A percentile compares a stretch with the other conserved stretches of the same genome.
phyloP scores from a whole-genome alignment of 768 basidiomycete species.

The Mycena indigotica region DNA sequence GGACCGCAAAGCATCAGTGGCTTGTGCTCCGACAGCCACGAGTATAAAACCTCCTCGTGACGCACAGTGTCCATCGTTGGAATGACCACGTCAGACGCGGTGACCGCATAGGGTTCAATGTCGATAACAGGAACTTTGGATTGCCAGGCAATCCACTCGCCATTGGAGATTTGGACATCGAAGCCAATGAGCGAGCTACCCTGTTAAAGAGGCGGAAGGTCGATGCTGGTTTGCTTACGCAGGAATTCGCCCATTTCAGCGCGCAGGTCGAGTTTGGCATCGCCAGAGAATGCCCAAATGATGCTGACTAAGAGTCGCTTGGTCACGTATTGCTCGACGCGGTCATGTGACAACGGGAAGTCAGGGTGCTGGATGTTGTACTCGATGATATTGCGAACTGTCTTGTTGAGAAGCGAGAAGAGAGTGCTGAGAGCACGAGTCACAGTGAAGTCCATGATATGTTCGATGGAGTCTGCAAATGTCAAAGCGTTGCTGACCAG shows the following conservation, averaged over 20 bases:
- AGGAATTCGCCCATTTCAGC: conserved; percentile 89
- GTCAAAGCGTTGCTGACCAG: conserved; percentile 78
- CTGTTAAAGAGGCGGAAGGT: conserved; percentile 73
- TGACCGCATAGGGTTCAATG: conserved; percentile 95
- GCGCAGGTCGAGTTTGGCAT: conserved; percentile 87
- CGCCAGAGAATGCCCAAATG: conserved; percentile 98
- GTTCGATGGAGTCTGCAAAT: conserved; percentile 84
- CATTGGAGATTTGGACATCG: conserved; percentile 84
- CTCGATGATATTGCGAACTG: conserved; percentile 87
- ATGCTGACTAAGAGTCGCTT: conserved; percentile 89
- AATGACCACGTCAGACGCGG: conserved; percentile 94
- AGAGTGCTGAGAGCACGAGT: conserved; percentile 93
- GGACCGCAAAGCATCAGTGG: conserved; percentile 98
- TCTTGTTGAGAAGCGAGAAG: conserved; percentile 97
- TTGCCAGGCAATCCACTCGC: conserved; percentile 93
- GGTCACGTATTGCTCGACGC: conserved; percentile 86
- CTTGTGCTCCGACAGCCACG: conserved; percentile 98
- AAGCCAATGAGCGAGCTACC: conserved; percentile 92
- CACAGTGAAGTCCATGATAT: conserved; percentile 98
- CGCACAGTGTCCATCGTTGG: conserved; percentile 98
- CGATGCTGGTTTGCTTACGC: conserved; percentile 82
- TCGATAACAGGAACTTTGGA: conserved; percentile 91
- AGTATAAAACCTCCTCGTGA: conserved; percentile 97
- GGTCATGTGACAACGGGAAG: conserved; percentile 85
- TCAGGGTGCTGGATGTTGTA: conserved; percentile 95